Percentiles rank a stretch among this genome's conserved stretches.
Conservation (phyloP, 768 basidiomycete genomes). For the Trichaptum fuscoviolaceum region DNA sequence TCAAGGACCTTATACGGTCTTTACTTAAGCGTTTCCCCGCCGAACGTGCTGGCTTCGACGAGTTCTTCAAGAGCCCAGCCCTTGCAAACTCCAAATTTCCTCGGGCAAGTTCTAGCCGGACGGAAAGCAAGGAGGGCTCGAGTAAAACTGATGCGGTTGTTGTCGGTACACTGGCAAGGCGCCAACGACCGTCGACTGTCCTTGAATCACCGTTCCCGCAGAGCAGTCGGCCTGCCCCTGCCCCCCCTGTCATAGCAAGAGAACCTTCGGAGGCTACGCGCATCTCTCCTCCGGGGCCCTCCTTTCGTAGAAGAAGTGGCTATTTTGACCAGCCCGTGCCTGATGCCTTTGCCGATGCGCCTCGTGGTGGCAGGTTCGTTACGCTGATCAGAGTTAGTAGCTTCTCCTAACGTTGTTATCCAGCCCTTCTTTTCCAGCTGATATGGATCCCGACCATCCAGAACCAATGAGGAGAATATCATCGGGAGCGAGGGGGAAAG, state of each 20-base stretch:
- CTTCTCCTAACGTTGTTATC: neutral
- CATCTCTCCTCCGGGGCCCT: neutral
- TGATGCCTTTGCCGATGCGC: neutral
- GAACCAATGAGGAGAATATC: neutral
- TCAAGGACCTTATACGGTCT: constrained; percentile 83
- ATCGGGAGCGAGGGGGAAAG: constrained; percentile 8
- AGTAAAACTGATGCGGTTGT: neutral
- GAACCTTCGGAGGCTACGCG: neutral
- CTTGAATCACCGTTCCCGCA: neutral
- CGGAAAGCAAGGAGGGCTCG: neutral
- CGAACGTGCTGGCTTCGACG: constrained; percentile 84
- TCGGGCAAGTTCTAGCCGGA: constrained; percentile 35
- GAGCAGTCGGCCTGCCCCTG: neutral
- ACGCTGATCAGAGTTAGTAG: neutral
- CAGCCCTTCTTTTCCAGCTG: neutral
- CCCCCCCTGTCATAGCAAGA: neutral
- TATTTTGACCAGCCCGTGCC: neutral
- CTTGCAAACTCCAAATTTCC: constrained; percentile 76
- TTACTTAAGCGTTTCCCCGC: constrained; percentile 79
- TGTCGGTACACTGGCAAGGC: neutral
- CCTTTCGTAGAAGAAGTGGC: neutral
- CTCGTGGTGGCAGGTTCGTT: neutral
- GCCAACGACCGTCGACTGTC: neutral
- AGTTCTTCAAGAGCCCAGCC: constrained; percentile 83
- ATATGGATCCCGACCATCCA: neutral